Conservation (phyloP, 176 grass and related monocot genomes). For the Neostapfia colusana region DNA sequence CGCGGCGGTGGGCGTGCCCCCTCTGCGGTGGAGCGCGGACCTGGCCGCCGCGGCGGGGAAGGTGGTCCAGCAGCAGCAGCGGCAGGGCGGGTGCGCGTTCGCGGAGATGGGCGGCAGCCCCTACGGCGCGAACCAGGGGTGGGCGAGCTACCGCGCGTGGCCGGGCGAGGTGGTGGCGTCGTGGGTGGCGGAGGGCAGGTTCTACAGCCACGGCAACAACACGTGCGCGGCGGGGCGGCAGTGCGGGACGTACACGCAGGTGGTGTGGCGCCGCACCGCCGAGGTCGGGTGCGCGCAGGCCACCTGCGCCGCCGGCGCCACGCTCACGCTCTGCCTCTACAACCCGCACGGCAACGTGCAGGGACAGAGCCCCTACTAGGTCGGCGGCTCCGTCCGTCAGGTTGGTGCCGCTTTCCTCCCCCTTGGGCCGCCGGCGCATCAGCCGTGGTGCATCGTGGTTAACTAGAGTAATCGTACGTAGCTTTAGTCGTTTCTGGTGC, state of each 20-base stretch:
- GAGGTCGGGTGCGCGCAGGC: slow-evolving; percentile 73
- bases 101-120: slow-evolving; percentile 50
- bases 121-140: slow-evolving; percentile 74
- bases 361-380: slow-evolving; percentile 77
- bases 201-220: slow-evolving; percentile 68
- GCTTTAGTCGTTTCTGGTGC: background rate
- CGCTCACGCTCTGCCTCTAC: slow-evolving; percentile 77
- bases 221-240: slow-evolving; percentile 51
- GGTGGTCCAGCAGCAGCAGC: slow-evolving; percentile 39
- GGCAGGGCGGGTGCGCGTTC: slow-evolving; percentile 49
- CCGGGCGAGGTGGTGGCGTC: slow-evolving; percentile 61
- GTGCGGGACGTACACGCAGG: slow-evolving; percentile 95
- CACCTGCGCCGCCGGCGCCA: slow-evolving; percentile 49
- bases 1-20: slow-evolving; percentile 46
- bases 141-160: slow-evolving; percentile 61
- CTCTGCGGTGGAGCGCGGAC: slow-evolving; percentile 56
- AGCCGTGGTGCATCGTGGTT: background rate
- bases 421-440: background rate
- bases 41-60: slow-evolving; percentile 27
- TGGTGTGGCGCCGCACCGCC: slow-evolving; percentile 65
- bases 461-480: background rate
- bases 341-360: slow-evolving; percentile 73
- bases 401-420: background rate
- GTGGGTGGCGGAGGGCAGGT: slow-evolving; percentile 62
- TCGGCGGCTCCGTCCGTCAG: background rate